A percentile compares a stretch with the other conserved stretches of the same genome.
These are phyloP conservation scores for Clitopilus passeckerianus DNA, from an alignment of 768 basidiomycete species.

Conservation along the genomic window DNA sequence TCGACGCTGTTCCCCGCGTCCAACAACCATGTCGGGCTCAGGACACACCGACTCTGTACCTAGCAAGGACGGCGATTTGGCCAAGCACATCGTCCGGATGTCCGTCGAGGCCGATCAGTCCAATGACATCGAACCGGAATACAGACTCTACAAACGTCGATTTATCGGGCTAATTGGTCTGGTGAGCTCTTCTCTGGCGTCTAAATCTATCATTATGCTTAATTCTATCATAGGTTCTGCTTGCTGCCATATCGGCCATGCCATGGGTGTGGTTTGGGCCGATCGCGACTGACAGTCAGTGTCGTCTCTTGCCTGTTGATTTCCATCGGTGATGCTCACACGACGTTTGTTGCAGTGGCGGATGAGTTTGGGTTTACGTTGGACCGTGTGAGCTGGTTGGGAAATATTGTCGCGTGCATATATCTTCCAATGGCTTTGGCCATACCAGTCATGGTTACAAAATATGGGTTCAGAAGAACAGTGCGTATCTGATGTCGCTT, in stretches of 20 bases:
- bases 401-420: constrained; percentile 57
- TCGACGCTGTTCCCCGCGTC: not conserved
- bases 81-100: not conserved
- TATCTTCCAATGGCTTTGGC: constrained; percentile 61
- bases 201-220: not conserved
- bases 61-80: not conserved
- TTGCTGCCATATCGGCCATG: constrained; percentile 64
- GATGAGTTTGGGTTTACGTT: constrained; percentile 64
- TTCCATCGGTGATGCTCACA: not conserved
- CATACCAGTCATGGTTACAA: constrained; percentile 51
- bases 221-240: constrained; percentile 31
- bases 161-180: constrained; percentile 63
- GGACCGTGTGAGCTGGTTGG: constrained; percentile 76
- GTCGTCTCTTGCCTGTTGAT: not conserved
- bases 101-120: not conserved
- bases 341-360: constrained; percentile 34
- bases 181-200: constrained; percentile 28
- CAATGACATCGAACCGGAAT: constrained; percentile 18
- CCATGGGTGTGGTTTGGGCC: constrained; percentile 83
- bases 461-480: constrained; percentile 57
- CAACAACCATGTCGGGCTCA: not conserved
- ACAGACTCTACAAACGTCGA: constrained; percentile 65
- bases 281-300: constrained; percentile 60
- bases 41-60: not conserved
- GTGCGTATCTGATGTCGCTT: constrained; percentile 32